These are phyloP conservation scores for Kodamaea hsintzibuensis DNA, from an alignment of 805 yeast genomes.

Conservation along the genomic window DNA sequence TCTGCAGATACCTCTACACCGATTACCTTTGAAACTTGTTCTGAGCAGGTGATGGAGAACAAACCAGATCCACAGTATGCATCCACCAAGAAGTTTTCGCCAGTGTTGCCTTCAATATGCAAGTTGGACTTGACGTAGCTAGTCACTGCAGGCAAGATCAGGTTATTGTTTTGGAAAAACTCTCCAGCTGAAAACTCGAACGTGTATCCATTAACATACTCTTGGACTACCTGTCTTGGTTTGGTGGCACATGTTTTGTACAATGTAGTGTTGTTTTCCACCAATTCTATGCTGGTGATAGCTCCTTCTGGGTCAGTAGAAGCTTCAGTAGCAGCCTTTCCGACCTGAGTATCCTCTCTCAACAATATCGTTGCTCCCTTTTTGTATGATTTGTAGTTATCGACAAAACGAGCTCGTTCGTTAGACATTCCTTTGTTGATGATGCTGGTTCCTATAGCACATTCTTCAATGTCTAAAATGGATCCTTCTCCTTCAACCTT, in stretches of 20 bases:
- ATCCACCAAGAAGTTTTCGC: slow-evolving; percentile 71
- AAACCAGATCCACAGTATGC: slow-evolving; percentile 97
- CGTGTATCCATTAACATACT: slow-evolving; percentile 68
- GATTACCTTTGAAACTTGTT: slow-evolving; percentile 76
- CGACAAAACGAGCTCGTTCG: slow-evolving; percentile 60
- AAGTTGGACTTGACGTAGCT: slow-evolving; percentile 76
- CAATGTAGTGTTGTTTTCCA: slow-evolving; percentile 23
- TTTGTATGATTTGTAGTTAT: slow-evolving; percentile 49
- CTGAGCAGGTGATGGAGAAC: slow-evolving; percentile 83
- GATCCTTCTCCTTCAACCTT: slow-evolving; percentile 51
- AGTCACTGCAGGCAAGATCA: slow-evolving; percentile 83
- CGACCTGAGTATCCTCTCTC: slow-evolving; percentile 68
- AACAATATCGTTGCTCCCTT: slow-evolving; percentile 86
- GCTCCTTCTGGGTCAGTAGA: slow-evolving; percentile 42
- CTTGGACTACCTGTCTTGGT: slow-evolving; percentile 76
- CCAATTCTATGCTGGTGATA: slow-evolving; percentile 26
- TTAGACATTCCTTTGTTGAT: slow-evolving; percentile 71
- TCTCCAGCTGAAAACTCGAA: slow-evolving; percentile 94
- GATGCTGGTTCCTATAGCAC: slow-evolving; percentile 82
- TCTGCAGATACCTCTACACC: slow-evolving; percentile 96
- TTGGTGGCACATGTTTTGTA: slow-evolving; percentile 77
- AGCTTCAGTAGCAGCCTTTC: slow-evolving; percentile 34
- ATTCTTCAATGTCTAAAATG: slow-evolving; percentile 90
- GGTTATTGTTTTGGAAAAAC: slow-evolving; percentile 93
- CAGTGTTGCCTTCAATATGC: slow-evolving; percentile 34